Percentiles rank a stretch among this genome's conserved stretches.
These are phyloP conservation scores for Umbelopsis vinacea DNA, from an alignment of 192 early-diverging fungal genomes.

Conservation along the genomic window DNA sequence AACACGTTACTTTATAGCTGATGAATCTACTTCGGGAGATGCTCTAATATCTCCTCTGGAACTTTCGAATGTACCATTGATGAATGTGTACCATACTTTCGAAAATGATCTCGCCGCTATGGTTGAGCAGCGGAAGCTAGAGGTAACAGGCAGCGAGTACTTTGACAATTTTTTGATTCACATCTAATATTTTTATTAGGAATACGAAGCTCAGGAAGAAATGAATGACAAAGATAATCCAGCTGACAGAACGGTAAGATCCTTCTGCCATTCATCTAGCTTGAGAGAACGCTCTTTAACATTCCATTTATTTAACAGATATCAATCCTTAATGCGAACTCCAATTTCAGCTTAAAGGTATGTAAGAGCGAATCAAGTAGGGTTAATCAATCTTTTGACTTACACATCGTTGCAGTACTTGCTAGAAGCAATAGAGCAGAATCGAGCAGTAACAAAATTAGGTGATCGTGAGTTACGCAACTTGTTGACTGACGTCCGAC, in stretches of 20 bases:
- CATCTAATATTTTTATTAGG: slow-evolving; percentile 9
- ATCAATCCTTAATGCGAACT: slow-evolving; percentile 32
- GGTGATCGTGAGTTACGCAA: slow-evolving; percentile 73
- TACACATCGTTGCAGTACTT: slow-evolving; percentile 61
- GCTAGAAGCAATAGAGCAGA: slow-evolving; percentile 73
- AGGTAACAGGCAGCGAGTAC: neutral
- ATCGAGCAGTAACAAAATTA: slow-evolving; percentile 64
- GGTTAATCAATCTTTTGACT: neutral
- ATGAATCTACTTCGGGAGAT: neutral
- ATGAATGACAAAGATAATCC: slow-evolving; percentile 36
- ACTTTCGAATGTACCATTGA: slow-evolving; percentile 49
- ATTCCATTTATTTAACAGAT: slow-evolving; percentile 37
- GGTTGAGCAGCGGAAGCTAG: slow-evolving; percentile 52
- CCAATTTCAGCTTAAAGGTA: slow-evolving; percentile 38
- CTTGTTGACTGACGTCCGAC: slow-evolving; percentile 77
- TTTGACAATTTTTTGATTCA: neutral
- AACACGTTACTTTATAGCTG: neutral
- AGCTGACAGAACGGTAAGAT: slow-evolving; percentile 47
- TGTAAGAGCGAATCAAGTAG: neutral
- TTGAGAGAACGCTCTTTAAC: slow-evolving; percentile 21
- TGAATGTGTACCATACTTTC: slow-evolving; percentile 69
- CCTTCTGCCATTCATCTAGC: neutral
- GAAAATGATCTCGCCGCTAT: slow-evolving; percentile 68
- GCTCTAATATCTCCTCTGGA: slow-evolving; percentile 25
- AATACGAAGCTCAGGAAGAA: slow-evolving; percentile 34